Conservation (phyloP, 768 basidiomycete species). For the Xerocomellus amylosporus region DNA sequence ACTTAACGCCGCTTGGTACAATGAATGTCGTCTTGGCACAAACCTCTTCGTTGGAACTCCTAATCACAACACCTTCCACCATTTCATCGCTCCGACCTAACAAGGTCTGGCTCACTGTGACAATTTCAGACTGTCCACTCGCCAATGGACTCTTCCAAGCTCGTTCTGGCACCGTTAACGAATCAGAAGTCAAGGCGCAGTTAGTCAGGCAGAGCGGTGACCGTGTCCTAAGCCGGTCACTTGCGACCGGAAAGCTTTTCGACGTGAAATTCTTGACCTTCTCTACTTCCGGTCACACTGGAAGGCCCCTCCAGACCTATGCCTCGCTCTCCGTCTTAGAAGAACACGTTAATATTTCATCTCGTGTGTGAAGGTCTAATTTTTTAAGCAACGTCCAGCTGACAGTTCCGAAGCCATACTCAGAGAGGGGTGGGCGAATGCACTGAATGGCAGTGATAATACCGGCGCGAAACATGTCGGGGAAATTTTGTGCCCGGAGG, state of each 20-base stretch:
- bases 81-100: not conserved
- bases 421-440: constrained; percentile 6
- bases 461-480: not conserved
- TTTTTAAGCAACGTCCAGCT: not conserved
- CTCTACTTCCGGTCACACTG: not conserved
- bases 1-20: not conserved
- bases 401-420: constrained; percentile 11
- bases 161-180: not conserved
- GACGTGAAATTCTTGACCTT: constrained; percentile 21
- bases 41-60: not conserved
- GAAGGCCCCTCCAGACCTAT: constrained; percentile 5
- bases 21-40: constrained; percentile 5
- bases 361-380: constrained; percentile 3
- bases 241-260: constrained; percentile 17
- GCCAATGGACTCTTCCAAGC: constrained; percentile 15
- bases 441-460: not conserved
- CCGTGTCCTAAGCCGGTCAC: constrained; percentile 8
- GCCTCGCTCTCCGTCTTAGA: constrained; percentile 17
- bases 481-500: constrained; percentile 7
- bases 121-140: constrained; percentile 17
- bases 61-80: not conserved
- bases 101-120: constrained; percentile 13
- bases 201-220: constrained; percentile 7
- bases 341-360: constrained; percentile 2
- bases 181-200: not conserved